These are phyloP conservation scores for Emmonsia crescens DNA, from an alignment of 2,329 filamentous ascomycete genomes.

Conservation along the genomic window DNA sequence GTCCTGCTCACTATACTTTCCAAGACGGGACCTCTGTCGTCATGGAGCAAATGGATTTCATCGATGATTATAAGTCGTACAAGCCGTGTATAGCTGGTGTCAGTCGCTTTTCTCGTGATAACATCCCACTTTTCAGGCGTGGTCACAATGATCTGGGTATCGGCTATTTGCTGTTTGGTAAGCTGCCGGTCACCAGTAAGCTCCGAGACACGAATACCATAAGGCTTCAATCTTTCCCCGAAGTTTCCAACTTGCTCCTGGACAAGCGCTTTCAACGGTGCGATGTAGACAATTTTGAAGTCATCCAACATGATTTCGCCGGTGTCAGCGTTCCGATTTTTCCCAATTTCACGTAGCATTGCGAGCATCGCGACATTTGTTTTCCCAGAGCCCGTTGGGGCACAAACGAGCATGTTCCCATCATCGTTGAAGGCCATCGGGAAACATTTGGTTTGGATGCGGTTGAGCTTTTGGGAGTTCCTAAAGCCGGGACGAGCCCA, in stretches of 20 bases:
- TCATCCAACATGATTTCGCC: slow-evolving; percentile 93
- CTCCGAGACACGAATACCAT: slow-evolving; percentile 88
- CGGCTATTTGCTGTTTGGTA: slow-evolving; percentile 95
- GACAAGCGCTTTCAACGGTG: slow-evolving; percentile 86
- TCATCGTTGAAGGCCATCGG: slow-evolving; percentile 85
- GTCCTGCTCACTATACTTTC: slow-evolving; percentile 95
- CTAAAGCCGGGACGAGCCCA: slow-evolving; percentile 86
- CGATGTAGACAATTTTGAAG: slow-evolving; percentile 98
- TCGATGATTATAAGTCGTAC: slow-evolving; percentile 94
- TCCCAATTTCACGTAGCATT: slow-evolving; percentile 92
- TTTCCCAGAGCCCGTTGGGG: slow-evolving; percentile 93
- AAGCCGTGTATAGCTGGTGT: slow-evolving; percentile 94
- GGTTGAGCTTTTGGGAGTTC: slow-evolving; percentile 76
- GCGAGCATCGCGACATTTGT: slow-evolving; percentile 98
- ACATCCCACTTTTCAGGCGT: slow-evolving; percentile 99
- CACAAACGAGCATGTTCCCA: slow-evolving; percentile 95
- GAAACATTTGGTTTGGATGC: slow-evolving; percentile 89
- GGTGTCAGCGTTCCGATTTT: slow-evolving; percentile 76
- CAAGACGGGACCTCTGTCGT: slow-evolving; percentile 90
- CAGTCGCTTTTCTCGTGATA: slow-evolving; percentile 93
- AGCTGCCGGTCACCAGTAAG: slow-evolving; percentile 95
- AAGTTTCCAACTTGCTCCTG: slow-evolving; percentile 98
- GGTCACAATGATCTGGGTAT: slow-evolving; percentile 96
- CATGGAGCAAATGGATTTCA: slow-evolving; percentile 94
- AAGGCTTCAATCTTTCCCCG: slow-evolving; percentile 78